phyloP scores from a whole-genome alignment of 495 filamentous ascomycete genomes.

The Daldinia caldariorum region DNA sequence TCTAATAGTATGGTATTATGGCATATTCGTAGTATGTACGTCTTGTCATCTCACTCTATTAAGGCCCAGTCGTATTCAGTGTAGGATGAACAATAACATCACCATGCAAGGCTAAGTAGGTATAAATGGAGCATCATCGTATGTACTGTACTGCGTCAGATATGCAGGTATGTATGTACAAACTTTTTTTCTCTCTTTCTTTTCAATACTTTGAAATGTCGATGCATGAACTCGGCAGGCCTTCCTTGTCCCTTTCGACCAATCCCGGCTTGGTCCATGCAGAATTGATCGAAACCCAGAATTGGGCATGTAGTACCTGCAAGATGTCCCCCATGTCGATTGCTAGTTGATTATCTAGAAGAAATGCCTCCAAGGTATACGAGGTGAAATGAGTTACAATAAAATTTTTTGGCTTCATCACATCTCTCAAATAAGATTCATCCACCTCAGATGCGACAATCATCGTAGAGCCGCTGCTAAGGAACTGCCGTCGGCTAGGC shows the following conservation, averaged over 20 bases:
- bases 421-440: constrained; percentile 43
- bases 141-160: constrained; percentile 19
- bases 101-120: constrained; percentile 43
- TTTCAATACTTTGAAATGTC: constrained; percentile 28
- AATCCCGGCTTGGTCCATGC: constrained; percentile 35
- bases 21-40: constrained; percentile 4
- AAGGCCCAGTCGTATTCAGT: constrained; percentile 13
- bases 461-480: constrained; percentile 44
- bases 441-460: constrained; percentile 42
- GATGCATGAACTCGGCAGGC: constrained; percentile 43
- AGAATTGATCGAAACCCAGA: constrained; percentile 44
- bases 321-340: constrained; percentile 45
- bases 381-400: constrained; percentile 45
- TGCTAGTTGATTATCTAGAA: constrained; percentile 34
- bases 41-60: constrained; percentile 14
- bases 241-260: constrained; percentile 37
- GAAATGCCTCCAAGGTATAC: constrained; percentile 39
- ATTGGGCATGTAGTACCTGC: constrained; percentile 41
- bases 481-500: constrained; percentile 43
- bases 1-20: constrained; percentile 9
- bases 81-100: constrained; percentile 29
- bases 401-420: constrained; percentile 39
- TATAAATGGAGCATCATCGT: constrained; percentile 36
- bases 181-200: constrained; percentile 4
- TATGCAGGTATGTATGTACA: constrained; percentile 25